Percentiles rank a stretch among this genome's conserved stretches.
These are phyloP conservation scores for Emiliania huxleyi DNA, from an alignment of 78 protist species.

Conservation along the genomic window DNA sequence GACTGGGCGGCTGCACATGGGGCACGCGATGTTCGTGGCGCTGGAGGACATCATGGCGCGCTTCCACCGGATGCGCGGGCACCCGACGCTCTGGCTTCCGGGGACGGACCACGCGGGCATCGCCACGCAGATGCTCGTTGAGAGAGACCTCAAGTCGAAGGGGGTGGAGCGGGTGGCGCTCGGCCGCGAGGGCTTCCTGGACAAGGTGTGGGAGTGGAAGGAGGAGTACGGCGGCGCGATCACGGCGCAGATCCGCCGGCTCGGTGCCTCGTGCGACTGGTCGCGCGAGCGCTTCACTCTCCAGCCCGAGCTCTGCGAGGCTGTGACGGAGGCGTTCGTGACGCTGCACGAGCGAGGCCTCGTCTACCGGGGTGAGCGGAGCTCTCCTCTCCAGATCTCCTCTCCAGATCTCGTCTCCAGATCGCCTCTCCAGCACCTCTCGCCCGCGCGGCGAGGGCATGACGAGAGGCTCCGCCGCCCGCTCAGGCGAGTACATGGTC, in stretches of 20 bases:
- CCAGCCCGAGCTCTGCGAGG: conserved; percentile 50
- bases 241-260: conserved; percentile 47
- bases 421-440: no score
- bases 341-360: conserved; percentile 72
- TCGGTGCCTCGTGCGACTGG: conserved; percentile 92
- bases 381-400: no score
- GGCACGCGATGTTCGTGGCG: conserved; percentile 91
- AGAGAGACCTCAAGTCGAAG: conserved; percentile 39
- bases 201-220: conserved; percentile 84
- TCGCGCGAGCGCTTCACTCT: conserved; percentile 78
- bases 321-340: conserved; percentile 84
- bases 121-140: conserved; percentile 92
- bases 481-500: conserved; percentile 78
- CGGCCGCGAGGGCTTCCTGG: conserved; percentile 68
- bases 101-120: conserved; percentile 99
- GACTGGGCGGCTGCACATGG: conserved; percentile 94
- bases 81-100: conserved; percentile 88
- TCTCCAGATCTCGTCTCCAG: no score
- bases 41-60: conserved; percentile 61
- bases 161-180: not conserved
- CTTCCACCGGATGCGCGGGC: conserved; percentile 90
- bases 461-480: no score
- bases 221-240: conserved; percentile 18
- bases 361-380: conserved; percentile 79
- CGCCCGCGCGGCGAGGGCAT: no score